Evolutionary conservation across 2,329 filamentous ascomycete genomes (phyloP).

Genomic region (Talaromyces sp.): DNA sequence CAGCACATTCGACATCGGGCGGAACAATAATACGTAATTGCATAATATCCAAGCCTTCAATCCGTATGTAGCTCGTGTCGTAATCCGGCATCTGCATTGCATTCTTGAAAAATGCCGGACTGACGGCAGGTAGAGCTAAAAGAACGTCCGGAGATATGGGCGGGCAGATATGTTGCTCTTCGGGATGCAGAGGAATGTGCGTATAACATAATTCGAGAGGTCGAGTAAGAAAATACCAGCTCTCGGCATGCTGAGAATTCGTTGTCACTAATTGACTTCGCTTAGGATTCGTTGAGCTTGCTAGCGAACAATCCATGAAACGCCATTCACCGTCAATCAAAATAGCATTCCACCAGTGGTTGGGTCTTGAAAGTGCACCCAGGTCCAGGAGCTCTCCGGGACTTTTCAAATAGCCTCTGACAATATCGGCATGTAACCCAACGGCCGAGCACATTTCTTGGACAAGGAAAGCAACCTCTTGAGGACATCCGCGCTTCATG

Average conservation of each 20-base stretch:
- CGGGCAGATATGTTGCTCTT: slow-evolving; percentile 90
- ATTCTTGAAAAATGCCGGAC: slow-evolving; percentile 84
- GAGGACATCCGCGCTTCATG: slow-evolving; percentile 75
- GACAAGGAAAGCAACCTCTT: slow-evolving; percentile 85
- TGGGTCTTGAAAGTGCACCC: slow-evolving; percentile 77
- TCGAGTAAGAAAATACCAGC: slow-evolving; percentile 89
- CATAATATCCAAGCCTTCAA: slow-evolving; percentile 90
- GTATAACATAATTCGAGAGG: slow-evolving; percentile 93
- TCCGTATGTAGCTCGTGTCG: slow-evolving; percentile 78
- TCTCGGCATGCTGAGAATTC: slow-evolving; percentile 68
- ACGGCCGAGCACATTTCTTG: slow-evolving; percentile 91
- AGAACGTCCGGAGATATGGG: slow-evolving; percentile 81
- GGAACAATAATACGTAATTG: slow-evolving; percentile 87
- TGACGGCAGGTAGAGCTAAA: slow-evolving; percentile 79
- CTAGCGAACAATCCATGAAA: slow-evolving; percentile 89
- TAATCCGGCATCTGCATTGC: slow-evolving; percentile 78
- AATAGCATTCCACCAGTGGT: slow-evolving; percentile 98
- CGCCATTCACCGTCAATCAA: slow-evolving; percentile 94
- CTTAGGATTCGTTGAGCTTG: slow-evolving; percentile 83
- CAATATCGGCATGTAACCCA: slow-evolving; percentile 80
- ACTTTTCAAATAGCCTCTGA: slow-evolving; percentile 84
- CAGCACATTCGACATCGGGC: slow-evolving; percentile 82
- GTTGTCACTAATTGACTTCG: slow-evolving; percentile 73
- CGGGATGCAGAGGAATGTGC: slow-evolving; percentile 81
- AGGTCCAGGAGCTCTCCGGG: slow-evolving; percentile 81